Evolutionary conservation across 2,329 filamentous ascomycete genomes (phyloP).

Genomic region (Xylariaceae sp.): DNA sequence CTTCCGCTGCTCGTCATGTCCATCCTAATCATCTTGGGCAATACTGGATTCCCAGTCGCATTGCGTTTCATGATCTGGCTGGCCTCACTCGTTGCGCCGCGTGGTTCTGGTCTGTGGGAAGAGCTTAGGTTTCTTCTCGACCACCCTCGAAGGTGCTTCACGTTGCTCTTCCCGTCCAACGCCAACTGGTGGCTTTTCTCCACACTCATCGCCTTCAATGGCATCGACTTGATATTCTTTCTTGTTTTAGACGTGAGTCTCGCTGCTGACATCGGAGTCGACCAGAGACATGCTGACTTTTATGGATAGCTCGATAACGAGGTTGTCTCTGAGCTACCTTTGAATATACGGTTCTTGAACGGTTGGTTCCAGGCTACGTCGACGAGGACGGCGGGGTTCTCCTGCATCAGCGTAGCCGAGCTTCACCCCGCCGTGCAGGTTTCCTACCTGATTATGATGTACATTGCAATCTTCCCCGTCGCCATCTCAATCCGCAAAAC

Average conservation of each 20-base stretch:
- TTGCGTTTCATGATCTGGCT: conserved; percentile 90
- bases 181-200: conserved; percentile 96
- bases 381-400: conserved; percentile 87
- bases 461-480: conserved; percentile 94
- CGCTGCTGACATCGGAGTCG: not conserved
- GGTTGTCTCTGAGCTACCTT: conserved; percentile 62
- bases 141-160: conserved; percentile 94
- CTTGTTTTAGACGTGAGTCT: conserved; percentile 77
- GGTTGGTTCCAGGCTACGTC: conserved; percentile 87
- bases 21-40: conserved; percentile 89
- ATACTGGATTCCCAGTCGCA: conserved; percentile 94
- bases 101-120: conserved; percentile 72
- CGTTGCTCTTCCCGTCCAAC: conserved; percentile 80
- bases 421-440: conserved; percentile 91
- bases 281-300: conserved; percentile 12
- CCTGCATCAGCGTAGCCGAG: conserved; percentile 69
- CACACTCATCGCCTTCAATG: conserved; percentile 77
- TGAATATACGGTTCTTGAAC: conserved; percentile 73
- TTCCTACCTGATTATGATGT: conserved; percentile 98
- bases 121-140: conserved; percentile 87
- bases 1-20: conserved; percentile 73
- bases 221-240: conserved; percentile 83
- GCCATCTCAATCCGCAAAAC: conserved; percentile 91
- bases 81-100: conserved; percentile 61
- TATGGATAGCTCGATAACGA: conserved; percentile 61